Percentiles rank a stretch among this genome's conserved stretches.
Conservation (phyloP, 805 yeast genomes). For the Ogataea populi-albae region DNA sequence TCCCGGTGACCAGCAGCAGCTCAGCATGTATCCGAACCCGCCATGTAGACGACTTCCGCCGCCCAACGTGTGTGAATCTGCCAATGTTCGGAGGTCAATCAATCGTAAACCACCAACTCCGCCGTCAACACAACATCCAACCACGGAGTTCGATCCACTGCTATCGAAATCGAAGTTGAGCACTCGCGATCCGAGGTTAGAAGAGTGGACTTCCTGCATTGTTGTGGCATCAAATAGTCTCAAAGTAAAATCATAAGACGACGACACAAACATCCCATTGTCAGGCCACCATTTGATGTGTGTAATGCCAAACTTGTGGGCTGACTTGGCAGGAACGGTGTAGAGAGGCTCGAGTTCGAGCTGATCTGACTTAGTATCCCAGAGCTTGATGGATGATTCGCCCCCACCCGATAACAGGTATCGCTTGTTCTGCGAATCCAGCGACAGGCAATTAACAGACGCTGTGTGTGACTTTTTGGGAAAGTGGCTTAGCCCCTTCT, state of each 20-base stretch:
- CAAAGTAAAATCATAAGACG: constrained; percentile 75
- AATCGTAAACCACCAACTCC: constrained; percentile 43
- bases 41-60: constrained; percentile 31
- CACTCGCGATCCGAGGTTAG: constrained; percentile 59
- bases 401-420: constrained; percentile 69
- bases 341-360: constrained; percentile 17
- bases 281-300: constrained; percentile 89
- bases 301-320: constrained; percentile 74
- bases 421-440: constrained; percentile 46
- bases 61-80: constrained; percentile 66
- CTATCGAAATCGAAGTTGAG: constrained; percentile 64
- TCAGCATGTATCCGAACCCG: constrained; percentile 30
- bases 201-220: constrained; percentile 63
- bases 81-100: constrained; percentile 68
- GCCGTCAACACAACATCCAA: constrained; percentile 72
- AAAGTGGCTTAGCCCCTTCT: constrained; percentile 31
- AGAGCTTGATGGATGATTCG: constrained; percentile 63
- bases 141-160: constrained; percentile 45
- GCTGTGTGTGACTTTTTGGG: constrained; percentile 43
- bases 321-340: constrained; percentile 32
- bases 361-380: constrained; percentile 48
- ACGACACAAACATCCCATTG: constrained; percentile 78
- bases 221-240: constrained; percentile 78
- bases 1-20: constrained; percentile 63
- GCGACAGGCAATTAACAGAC: constrained; percentile 58